These are phyloP conservation scores for Lipomyces yamadae DNA, from an alignment of 805 yeast species.

Conservation along the genomic window DNA sequence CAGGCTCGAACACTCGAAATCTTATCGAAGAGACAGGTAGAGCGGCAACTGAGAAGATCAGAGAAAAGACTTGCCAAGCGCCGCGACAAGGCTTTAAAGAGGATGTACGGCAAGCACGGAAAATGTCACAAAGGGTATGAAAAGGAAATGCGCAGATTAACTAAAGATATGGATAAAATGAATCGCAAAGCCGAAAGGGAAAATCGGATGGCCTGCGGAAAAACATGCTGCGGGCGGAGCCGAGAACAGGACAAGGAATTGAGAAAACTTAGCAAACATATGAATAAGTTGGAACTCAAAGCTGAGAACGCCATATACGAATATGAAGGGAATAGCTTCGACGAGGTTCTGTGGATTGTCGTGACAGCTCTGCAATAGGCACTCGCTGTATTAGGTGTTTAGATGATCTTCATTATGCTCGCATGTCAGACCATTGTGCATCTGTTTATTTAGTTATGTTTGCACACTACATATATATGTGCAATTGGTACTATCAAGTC, in stretches of 20 bases:
- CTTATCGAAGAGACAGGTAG: not conserved
- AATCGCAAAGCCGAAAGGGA: not conserved
- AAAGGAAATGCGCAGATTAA: not conserved
- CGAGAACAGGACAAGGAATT: not conserved
- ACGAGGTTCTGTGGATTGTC: not conserved
- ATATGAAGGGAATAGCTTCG: not conserved
- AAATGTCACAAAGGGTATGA: not conserved
- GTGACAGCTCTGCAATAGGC: not conserved
- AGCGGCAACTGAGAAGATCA: not conserved
- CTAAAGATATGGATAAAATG: not conserved
- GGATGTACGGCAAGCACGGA: not conserved
- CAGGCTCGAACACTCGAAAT: not conserved
- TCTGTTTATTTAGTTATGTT: too few species aligned
- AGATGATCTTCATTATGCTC: too few species aligned
- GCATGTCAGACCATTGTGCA: too few species aligned
- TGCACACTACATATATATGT: too few species aligned
- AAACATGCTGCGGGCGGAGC: slow-evolving; percentile 1
- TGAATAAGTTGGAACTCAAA: not conserved
- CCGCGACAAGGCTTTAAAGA: not conserved
- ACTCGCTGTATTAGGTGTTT: too few species aligned
- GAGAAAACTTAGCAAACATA: not conserved
- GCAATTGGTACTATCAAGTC: too few species aligned
- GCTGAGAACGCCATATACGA: not conserved
- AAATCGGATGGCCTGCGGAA: not conserved
- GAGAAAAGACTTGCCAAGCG: not conserved